Base-by-base conservation (phyloP, 371 early-diverging fungal genomes). In the Apophysomyces variabilis region DNA sequence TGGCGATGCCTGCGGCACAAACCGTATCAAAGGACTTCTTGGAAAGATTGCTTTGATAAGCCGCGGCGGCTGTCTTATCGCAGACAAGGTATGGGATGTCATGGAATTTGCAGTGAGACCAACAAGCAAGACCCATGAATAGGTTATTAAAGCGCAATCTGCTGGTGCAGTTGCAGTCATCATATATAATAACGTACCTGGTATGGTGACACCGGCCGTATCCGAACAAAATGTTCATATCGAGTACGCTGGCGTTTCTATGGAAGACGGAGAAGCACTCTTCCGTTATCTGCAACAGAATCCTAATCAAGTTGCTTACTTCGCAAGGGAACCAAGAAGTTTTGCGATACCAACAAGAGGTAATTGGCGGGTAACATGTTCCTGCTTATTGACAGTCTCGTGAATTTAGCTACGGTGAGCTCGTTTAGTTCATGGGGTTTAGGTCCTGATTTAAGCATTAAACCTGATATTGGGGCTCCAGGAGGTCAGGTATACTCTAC, bases 401-500 rank as follows among this genome's bases (percentile, higher is more conserved):
- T 41, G 21, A 21, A 32, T 37, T 41, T 62, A 73, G 74, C 70
- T 6, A 59, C 64, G 2, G 74, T 79, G 7, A 82, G 82, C 50
- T 59, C 73, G 1, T 78, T 78, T 57, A 82, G 82, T 61, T 91
- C 92, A 14, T 91, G 87, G 88, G 93, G 93, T 26, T 80, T 89
- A 0, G 88, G 85, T 5, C 86, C 88, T 12, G 86, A 89, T 66
- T 73, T 93, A 16, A 87, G 90, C 21, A 46, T 90, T 60, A 89
- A 90, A 56, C 93, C 92, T 7, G 91, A 91, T 58, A 54, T 91
- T 5, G 79, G 84, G 44, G 90, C 89, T 7, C 92, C 92, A 3
- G 92, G 92, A 38, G 91, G 90, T 7, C 79, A 86, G 58, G 91
- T 93, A 32, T 89, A 87, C 68, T 91, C 92, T 21, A 89, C 90